Percentiles rank a stretch among this genome's conserved stretches.
phyloP scores from a whole-genome alignment of 2,329 filamentous ascomycete species.

The Cyanodermella asteris region DNA sequence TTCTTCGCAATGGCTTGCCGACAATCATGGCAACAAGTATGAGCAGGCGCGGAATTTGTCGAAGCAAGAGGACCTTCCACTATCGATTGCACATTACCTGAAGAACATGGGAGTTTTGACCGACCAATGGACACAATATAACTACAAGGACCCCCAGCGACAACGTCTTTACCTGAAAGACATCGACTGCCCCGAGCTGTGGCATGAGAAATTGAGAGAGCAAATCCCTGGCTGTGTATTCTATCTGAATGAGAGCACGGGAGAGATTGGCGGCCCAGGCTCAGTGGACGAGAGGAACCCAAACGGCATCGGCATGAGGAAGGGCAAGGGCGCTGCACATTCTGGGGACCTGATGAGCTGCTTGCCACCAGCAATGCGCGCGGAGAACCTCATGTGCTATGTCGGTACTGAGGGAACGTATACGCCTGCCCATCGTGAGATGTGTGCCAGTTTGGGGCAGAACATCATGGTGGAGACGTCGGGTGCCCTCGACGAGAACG shows the following conservation, averaged over 20 bases:
- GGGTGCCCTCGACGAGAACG: conserved; percentile 36
- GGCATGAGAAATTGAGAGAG: conserved; percentile 58
- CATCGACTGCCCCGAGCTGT: conserved; percentile 78
- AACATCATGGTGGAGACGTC: conserved; percentile 98
- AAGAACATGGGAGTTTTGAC: conserved; percentile 67
- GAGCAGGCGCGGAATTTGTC: conserved; percentile 70
- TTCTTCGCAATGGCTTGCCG: conserved; percentile 56
- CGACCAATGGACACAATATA: conserved; percentile 55
- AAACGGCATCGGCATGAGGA: conserved; percentile 22
- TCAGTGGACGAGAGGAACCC: conserved; percentile 25
- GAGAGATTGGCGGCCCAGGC: conserved; percentile 32
- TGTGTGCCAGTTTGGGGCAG: conserved; percentile 89
- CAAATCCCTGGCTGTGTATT: conserved; percentile 64
- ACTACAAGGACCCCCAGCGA: conserved; percentile 55
- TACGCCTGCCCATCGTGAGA: conserved; percentile 84
- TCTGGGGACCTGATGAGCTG: conserved; percentile 92
- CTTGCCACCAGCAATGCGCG: conserved; percentile 66
- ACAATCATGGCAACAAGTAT: conserved; percentile 62
- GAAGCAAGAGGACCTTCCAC: conserved; percentile 49
- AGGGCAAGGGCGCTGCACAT: conserved; percentile 38
- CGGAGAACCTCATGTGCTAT: conserved; percentile 95
- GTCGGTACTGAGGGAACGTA: conserved; percentile 94
- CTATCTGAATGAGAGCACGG: conserved; percentile 69
- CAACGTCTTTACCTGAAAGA: conserved; percentile 92
- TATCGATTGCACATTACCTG: conserved; percentile 79